Conservation (phyloP, 1,139 yeast genomes). For the Taphrina communis region DNA sequence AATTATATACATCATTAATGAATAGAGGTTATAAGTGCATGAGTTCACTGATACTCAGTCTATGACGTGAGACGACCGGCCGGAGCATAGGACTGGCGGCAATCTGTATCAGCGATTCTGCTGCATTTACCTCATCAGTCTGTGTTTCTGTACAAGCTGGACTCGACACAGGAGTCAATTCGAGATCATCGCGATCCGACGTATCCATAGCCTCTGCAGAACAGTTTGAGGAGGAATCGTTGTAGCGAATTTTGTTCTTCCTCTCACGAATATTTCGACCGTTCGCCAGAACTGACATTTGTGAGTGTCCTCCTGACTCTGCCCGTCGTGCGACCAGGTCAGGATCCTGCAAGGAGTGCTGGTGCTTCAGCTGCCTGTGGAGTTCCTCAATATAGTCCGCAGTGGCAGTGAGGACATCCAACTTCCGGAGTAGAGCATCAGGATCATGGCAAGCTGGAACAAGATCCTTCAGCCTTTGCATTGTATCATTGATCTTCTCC, state of each 20-base stretch:
- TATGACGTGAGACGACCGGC: conserved; percentile 18
- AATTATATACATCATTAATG: not conserved
- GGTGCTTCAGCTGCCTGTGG: conserved; percentile 38
- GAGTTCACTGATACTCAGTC: conserved; percentile 33
- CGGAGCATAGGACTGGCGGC: conserved; percentile 35
- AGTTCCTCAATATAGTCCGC: conserved; percentile 62
- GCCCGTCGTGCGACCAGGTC: not conserved
- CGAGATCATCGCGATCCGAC: not conserved
- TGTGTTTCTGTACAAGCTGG: not conserved
- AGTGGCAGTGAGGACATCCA: conserved; percentile 77
- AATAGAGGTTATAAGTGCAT: conserved; percentile 19
- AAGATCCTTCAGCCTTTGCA: conserved; percentile 75
- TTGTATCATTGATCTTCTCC: conserved; percentile 78
- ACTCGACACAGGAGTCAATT: not conserved
- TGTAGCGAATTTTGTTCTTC: not conserved
- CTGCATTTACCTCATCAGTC: conserved; percentile 23
- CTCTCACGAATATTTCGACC: not conserved
- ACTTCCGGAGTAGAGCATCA: conserved; percentile 74
- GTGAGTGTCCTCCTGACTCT: not conserved
- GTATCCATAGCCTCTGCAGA: conserved; percentile 5
- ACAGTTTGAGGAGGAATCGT: conserved; percentile 1
- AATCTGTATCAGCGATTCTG: conserved; percentile 34
- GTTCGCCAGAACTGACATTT: not conserved
- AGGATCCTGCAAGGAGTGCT: not conserved
- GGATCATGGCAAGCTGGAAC: conserved; percentile 75